Conservation (phyloP, 1,284 basidiomycete species). For the Polyporus tsugae region DNA sequence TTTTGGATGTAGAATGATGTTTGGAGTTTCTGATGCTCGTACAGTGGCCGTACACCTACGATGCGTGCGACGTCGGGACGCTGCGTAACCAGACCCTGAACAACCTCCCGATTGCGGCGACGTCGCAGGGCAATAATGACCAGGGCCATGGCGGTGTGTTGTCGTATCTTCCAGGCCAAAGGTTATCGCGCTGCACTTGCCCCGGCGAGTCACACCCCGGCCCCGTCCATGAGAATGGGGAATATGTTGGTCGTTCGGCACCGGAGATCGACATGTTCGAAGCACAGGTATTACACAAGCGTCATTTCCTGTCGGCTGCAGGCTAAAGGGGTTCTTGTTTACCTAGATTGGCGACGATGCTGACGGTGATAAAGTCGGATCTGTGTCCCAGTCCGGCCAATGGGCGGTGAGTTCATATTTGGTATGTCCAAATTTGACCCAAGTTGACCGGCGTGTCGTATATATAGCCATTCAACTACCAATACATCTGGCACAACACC, state of each 20-base stretch:
- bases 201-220: conserved; percentile 85
- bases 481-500: conserved; percentile 46
- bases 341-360: conserved; percentile 50
- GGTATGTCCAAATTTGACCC: background rate
- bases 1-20: background rate
- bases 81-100: conserved; percentile 54
- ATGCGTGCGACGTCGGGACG: conserved; percentile 65
- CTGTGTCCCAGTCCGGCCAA: conserved; percentile 56
- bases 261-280: conserved; percentile 90
- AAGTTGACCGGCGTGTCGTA: conserved; percentile 1
- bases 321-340: background rate
- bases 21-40: background rate
- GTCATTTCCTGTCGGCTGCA: background rate
- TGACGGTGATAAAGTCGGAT: conserved; percentile 33
- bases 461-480: conserved; percentile 38
- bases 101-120: conserved; percentile 48
- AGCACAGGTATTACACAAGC: conserved; percentile 39
- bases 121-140: conserved; percentile 45
- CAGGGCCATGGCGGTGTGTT: conserved; percentile 44
- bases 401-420: conserved; percentile 46
- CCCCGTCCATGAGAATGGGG: conserved; percentile 61
- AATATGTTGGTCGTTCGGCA: conserved; percentile 78
- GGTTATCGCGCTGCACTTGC: conserved; percentile 85
- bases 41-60: conserved; percentile 65
- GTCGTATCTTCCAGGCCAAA: conserved; percentile 80